Evolutionary conservation across 257 asterid genomes (phyloP).

Genomic region (Linderniella brevidens): DNA sequence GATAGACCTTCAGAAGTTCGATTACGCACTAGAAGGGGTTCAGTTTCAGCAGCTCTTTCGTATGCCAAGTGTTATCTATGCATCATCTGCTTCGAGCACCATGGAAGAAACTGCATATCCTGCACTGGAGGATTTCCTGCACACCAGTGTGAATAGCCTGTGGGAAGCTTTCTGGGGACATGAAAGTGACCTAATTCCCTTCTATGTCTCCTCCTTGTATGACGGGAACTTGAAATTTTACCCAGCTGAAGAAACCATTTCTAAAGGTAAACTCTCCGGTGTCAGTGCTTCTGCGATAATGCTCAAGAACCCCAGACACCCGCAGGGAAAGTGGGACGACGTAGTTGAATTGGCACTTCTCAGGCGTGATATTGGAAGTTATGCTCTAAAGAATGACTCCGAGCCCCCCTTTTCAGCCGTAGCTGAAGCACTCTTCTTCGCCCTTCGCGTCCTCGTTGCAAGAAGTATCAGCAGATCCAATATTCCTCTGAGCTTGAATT

Average conservation of each 20-base stretch:
- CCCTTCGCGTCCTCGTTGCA: constrained; percentile 71
- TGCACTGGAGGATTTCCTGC: constrained; percentile 88
- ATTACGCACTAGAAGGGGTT: constrained; percentile 83
- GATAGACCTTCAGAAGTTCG: constrained; percentile 88
- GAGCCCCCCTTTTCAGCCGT: constrained; percentile 33
- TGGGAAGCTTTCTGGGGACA: constrained; percentile 94
- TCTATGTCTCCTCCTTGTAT: constrained; percentile 56
- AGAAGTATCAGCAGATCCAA: constrained; percentile 77
- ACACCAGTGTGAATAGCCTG: constrained; percentile 59
- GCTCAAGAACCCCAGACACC: constrained; percentile 92
- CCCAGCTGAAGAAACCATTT: constrained; percentile 74
- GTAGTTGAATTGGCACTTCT: constrained; percentile 66
- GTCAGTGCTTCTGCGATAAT: constrained; percentile 84
- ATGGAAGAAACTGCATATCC: constrained; percentile 71
- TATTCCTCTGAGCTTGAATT: constrained; percentile 51
- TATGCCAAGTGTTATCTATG: constrained; percentile 81
- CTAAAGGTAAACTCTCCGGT: constrained; percentile 62
- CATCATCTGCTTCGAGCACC: constrained; percentile 48
- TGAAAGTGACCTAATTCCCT: constrained; percentile 51
- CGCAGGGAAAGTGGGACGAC: constrained; percentile 97
- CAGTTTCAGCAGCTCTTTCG: constrained; percentile 80
- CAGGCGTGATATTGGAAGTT: constrained; percentile 43
- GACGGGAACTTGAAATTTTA: constrained; percentile 57
- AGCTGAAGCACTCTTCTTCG: constrained; percentile 76
- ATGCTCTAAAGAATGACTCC: constrained; percentile 16